Evolutionary conservation across 2,329 filamentous ascomycete genomes (phyloP).

Genomic region (Hymenoscyphus albidus): DNA sequence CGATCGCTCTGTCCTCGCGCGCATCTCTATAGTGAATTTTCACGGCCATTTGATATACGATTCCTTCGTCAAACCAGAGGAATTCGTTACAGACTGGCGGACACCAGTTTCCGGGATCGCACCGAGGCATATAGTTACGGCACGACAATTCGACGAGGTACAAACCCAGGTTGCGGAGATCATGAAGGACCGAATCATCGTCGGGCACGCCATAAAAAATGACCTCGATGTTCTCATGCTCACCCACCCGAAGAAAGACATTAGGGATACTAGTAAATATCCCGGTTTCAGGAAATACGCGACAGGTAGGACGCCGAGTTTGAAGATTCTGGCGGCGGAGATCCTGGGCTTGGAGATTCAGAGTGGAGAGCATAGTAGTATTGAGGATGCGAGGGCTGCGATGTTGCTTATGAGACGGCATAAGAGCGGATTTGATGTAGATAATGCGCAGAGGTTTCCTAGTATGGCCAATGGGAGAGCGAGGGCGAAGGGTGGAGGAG

Average conservation of each 20-base stretch:
- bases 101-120: constrained; percentile 81
- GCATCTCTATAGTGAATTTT: constrained; percentile 89
- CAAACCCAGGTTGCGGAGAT: constrained; percentile 68
- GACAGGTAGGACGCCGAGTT: constrained; percentile 63
- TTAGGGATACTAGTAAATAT: constrained; percentile 80
- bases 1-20: constrained; percentile 72
- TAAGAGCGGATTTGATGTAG: constrained; percentile 81
- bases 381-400: constrained; percentile 79
- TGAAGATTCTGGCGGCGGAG: constrained; percentile 56
- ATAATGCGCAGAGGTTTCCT: constrained; percentile 66
- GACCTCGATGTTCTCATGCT: constrained; percentile 71
- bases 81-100: constrained; percentile 83
- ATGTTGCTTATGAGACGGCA: constrained; percentile 85
- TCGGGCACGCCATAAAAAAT: constrained; percentile 82
- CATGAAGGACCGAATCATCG: constrained; percentile 66
- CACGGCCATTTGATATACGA: constrained; percentile 92
- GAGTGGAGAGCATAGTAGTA: constrained; percentile 59
- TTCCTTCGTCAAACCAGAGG: constrained; percentile 77
- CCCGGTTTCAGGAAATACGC: constrained; percentile 67
- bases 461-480: constrained; percentile 27
- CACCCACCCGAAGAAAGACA: constrained; percentile 72
- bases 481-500: constrained; percentile 15
- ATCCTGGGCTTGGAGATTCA: constrained; percentile 61
- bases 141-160: constrained; percentile 70
- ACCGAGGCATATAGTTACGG: constrained; percentile 65